Conservation (phyloP, 192 early-diverging fungal species). For the Neocallimastix lanati region DNA sequence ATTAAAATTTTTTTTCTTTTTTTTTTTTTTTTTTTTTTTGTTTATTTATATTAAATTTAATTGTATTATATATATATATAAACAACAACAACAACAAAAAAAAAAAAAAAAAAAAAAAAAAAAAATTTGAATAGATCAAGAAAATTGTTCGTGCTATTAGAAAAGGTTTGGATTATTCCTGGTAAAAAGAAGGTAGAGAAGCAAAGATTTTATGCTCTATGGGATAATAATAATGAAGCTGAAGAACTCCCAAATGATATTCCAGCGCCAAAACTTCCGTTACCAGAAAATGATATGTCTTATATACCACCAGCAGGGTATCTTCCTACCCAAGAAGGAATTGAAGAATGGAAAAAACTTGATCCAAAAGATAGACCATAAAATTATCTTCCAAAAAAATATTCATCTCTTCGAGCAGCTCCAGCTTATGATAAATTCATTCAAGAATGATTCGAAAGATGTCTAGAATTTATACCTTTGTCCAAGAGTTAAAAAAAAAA, state of each 20-base stretch:
- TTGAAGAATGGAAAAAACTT: constrained; percentile 52
- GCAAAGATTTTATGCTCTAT: constrained; percentile 71
- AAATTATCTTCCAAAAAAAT: constrained; percentile 51
- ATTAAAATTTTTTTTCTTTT: too few species aligned
- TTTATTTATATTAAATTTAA: too few species aligned
- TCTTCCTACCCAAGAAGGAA: constrained; percentile 63
- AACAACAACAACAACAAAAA: too few species aligned
- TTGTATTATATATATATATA: too few species aligned
- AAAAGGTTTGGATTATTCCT: constrained; percentile 60
- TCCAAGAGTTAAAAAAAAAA: constrained; percentile 76
- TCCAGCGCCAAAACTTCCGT: constrained; percentile 69
- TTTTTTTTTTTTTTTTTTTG: too few species aligned
- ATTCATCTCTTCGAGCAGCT: constrained; percentile 48
- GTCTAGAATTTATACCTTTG: constrained; percentile 92
- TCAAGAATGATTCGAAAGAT: constrained; percentile 88
- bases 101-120: too few species aligned
- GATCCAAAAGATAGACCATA: constrained; percentile 58
- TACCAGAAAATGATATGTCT: constrained; percentile 83
- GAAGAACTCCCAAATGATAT: constrained; percentile 49
- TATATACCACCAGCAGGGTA: constrained; percentile 96
- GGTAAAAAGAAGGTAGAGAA: constrained; percentile 19
- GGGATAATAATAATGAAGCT: constrained; percentile 46
- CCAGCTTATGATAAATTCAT: constrained; percentile 78
- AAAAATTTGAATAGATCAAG: too few species aligned
- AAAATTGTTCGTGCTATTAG: constrained; percentile 94